Conservation (phyloP, 306 rosid species). For the Lupinus albus region DNA sequence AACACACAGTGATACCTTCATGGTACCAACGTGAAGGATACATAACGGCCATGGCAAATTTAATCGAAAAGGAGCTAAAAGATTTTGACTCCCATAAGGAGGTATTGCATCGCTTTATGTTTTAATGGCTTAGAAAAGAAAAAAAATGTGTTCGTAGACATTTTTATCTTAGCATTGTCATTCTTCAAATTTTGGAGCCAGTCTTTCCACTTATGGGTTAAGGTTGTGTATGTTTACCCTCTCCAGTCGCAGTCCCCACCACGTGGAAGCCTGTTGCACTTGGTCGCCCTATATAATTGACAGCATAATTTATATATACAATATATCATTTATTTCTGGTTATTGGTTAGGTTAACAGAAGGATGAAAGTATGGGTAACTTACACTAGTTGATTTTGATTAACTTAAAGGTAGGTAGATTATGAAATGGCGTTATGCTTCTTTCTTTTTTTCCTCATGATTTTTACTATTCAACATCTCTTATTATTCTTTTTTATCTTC, state of each 20-base stretch:
- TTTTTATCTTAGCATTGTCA: conserved; percentile 30
- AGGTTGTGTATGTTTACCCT: too few species aligned
- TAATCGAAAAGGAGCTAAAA: conserved; percentile 81
- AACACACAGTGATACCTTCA: conserved; percentile 95
- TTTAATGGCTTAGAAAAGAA: background rate
- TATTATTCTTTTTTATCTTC: conserved; percentile 10
- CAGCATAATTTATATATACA: conserved; percentile 22
- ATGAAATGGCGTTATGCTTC: conserved; percentile 17
- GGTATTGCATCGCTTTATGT: conserved; percentile 49
- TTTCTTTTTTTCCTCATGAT: conserved; percentile 13
- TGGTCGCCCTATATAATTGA: background rate
- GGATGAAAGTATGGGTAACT: background rate
- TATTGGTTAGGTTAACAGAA: conserved; percentile 4
- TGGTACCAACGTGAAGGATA: conserved; percentile 99
- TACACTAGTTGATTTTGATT: conserved; percentile 9
- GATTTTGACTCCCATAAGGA: conserved; percentile 62
- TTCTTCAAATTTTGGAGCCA: background rate
- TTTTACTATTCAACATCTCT: conserved; percentile 1
- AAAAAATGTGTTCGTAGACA: background rate
- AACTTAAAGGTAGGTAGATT: conserved; percentile 3
- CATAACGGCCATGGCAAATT: conserved; percentile 90
- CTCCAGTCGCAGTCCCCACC: too few species aligned
- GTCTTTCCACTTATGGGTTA: too few species aligned
- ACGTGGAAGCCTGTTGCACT: too few species aligned
- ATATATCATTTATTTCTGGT: conserved; percentile 17